These are phyloP conservation scores for Sechiopsis laciniata DNA, from an alignment of 306 rosid genomes.

Conservation along the genomic window DNA sequence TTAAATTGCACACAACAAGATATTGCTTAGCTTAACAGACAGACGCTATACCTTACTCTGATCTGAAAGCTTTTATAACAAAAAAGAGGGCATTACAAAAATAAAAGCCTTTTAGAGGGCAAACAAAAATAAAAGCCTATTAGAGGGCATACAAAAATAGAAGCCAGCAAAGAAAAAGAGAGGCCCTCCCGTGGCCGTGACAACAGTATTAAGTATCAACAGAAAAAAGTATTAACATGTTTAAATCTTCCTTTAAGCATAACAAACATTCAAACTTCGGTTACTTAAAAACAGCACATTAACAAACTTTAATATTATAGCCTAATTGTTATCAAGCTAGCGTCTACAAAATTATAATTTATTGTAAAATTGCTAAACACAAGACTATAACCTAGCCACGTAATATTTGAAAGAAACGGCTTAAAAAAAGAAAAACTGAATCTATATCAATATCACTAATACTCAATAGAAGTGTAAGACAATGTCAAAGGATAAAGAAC, in stretches of 20 bases:
- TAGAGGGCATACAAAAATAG: too few relatives aligned
- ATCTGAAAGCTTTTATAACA: too few relatives aligned
- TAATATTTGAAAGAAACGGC: background rate
- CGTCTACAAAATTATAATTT: background rate
- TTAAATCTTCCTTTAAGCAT: background rate
- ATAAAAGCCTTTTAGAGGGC: too few relatives aligned
- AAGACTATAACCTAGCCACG: background rate
- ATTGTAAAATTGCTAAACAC: background rate
- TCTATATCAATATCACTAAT: too few relatives aligned
- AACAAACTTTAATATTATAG: background rate
- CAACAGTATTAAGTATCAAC: background rate
- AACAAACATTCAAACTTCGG: background rate
- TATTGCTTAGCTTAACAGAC: conserved; percentile 1
- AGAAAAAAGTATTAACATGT: too few relatives aligned
- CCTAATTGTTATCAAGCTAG: background rate
- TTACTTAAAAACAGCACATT: background rate
- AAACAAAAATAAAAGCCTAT: too few relatives aligned
- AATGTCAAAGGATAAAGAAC: background rate
- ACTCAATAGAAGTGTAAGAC: background rate
- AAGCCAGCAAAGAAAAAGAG: too few relatives aligned
- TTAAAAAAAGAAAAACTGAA: background rate
- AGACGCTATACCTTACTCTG: background rate
- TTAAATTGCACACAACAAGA: conserved; percentile 1
- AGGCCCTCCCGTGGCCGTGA: conserved; percentile 1
- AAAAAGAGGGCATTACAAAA: too few relatives aligned